Percentiles rank a stretch among this genome's conserved stretches.
Evolutionary conservation across 495 filamentous ascomycete genomes (phyloP).

Genomic region (Hyaloscypha variabilis): DNA sequence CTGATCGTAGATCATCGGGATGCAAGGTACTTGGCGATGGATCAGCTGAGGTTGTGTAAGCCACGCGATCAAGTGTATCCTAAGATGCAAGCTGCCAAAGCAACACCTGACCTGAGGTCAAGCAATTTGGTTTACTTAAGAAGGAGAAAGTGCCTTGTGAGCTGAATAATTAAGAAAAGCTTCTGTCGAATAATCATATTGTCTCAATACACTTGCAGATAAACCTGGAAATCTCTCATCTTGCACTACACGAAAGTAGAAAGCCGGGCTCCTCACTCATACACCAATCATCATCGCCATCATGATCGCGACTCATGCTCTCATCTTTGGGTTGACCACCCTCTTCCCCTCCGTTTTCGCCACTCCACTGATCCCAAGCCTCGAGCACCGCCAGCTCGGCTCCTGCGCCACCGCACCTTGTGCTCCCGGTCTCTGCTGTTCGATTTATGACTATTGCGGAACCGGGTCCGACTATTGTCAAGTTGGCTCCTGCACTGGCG

Average conservation of each 20-base stretch:
- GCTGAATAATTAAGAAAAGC: not conserved
- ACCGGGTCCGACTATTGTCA: slow-evolving; percentile 1
- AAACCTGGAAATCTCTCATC: not conserved
- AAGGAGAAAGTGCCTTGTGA: not conserved
- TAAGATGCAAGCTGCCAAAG: not conserved
- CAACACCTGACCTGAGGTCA: not conserved
- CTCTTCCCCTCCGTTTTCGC: not conserved
- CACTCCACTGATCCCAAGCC: not conserved
- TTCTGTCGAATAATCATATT: not conserved
- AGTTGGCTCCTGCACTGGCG: slow-evolving; percentile 1
- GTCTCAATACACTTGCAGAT: not conserved
- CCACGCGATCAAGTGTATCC: not conserved
- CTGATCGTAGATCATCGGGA: not conserved
- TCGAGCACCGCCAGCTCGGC: slow-evolving; percentile 8
- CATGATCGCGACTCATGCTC: not conserved
- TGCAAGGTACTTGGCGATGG: not conserved
- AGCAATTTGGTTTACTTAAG: not conserved
- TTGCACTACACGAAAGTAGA: too few relatives aligned
- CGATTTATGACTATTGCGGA: slow-evolving; percentile 2
- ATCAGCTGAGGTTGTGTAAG: not conserved
- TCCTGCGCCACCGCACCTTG: slow-evolving; percentile 5
- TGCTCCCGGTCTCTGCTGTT: slow-evolving; percentile 5
- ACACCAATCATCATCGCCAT: not conserved
- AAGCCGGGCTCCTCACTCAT: not conserved
- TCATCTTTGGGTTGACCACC: not conserved